Base-by-base conservation (phyloP, 2,329 filamentous ascomycete genomes). In the Cladosporium phlei region DNA sequence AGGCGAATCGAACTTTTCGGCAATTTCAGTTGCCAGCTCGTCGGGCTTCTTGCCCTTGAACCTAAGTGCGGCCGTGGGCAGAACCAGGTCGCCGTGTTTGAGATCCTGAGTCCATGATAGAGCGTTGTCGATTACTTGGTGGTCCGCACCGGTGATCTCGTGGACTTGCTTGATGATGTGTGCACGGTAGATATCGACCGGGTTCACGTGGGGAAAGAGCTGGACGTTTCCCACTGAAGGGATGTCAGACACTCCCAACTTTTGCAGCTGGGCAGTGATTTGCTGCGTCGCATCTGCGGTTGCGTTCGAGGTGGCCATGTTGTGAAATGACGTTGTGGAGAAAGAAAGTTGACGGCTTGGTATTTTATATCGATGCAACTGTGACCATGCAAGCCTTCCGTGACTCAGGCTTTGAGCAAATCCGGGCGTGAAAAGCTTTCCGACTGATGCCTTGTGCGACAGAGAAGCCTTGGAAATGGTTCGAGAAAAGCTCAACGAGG, bases 11-110 rank as follows among this genome's bases (percentile, higher is more conserved):
- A 70, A 67, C 56, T 70, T 68, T 39, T 75, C 70, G 16, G 67
- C 74, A 50, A 82, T 69, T 58, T 82, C 76, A 55, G 73, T 66
- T 29, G 75, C 72, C 30, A 79, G 67, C 42, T 77, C 77, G 44
- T 75, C 68, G 27, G 79, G 77, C 55, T 81, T 79, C 67, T 77
- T 79, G 57, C 74, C 72, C 66, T 82, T 91, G 59, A 91, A 69
- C 52, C 88, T 77, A 53, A 95, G 76, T n/a, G 87, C 85, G 12
- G 88, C 86, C 7, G 88, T 80, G 7, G 88, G 83, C 37, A 95
- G 69, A 44, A 86, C 78, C 57, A 94, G 70, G 67, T 95, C 88
- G 38, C 88, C 88, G 72, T 90, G 88, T 55, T 93, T 88, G 17
- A 89, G 74, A 28, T 83, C 80, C 52, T 80, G 74, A 4, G 88